Evolutionary conservation across 148 eudicot species (phyloP), one percentile per base, ranked within the genome.

Genomic region (Fagopyrum tataricum): DNA sequence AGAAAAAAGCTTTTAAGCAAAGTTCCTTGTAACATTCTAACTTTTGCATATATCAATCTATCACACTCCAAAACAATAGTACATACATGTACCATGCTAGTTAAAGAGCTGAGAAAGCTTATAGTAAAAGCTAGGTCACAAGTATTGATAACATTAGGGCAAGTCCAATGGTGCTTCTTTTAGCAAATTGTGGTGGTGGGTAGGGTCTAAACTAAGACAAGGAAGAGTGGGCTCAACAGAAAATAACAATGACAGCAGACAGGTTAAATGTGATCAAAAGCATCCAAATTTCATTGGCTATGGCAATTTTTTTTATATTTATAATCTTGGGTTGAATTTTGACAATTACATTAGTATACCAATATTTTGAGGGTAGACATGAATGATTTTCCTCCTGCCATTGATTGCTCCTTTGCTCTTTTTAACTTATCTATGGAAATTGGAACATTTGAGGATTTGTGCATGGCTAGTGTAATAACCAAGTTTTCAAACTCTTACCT

Each of bases 201-300:
- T 64, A 64, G 69, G 69, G 69, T 64, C 69, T 13, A n/a, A 39
- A 64, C 39, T 64, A 64, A 64, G 69, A 64, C 69, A 64, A 64
- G 69, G 69, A 6, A 64, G 69, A 64, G 69, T 64, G 69, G 69
- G 18, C 69, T 64, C 69, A 64, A 64, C 69, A 64, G 43, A 37
- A 61, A 64, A 64, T 43, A 64, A 64, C 69, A 64, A 64, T 64
- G 69, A 64, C 69, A 64, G 44, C 43, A 64, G 69, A 64, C 69
- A 64, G 31, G n/a, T 4, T 26, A 61, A 21, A 64, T 64, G 69
- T 64, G 3, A 39, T 64, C 43, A 64, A 39, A 64, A 64, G 69
- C 69, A 64, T 64, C 69, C 69, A 64, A 1, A 6, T 39, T 14
- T 15, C 69, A 64, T 64, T 64, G 69, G 69, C 41, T 37, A 13